These are phyloP conservation scores for Plantago major DNA, from an alignment of 257 asterid genomes.

Conservation along the genomic window DNA sequence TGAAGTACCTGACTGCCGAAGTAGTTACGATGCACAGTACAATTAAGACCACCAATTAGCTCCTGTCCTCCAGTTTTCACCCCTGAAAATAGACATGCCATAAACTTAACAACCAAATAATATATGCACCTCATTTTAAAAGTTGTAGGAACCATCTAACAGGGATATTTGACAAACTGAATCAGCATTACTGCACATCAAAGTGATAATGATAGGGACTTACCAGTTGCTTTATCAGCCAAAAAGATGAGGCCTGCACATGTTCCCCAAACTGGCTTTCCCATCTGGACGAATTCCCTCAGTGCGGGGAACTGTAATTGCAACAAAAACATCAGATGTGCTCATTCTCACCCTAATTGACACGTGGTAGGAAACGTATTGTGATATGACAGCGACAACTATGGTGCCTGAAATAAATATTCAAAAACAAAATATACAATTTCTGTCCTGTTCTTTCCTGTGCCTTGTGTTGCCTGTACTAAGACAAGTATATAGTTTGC, in stretches of 20 bases:
- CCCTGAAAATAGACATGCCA: conserved; percentile 40
- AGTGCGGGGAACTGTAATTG: conserved; percentile 79
- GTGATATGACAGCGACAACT: too few relatives aligned
- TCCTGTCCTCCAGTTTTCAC: conserved; percentile 91
- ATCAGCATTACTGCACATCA: background rate
- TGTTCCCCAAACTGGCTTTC: conserved; percentile 98
- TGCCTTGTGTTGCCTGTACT: too few relatives aligned
- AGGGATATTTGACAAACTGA: background rate
- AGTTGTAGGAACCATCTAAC: background rate
- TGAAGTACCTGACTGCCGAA: conserved; percentile 77
- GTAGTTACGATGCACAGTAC: conserved; percentile 85
- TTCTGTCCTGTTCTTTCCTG: too few relatives aligned
- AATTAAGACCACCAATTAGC: conserved; percentile 85
- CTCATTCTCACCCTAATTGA: too few relatives aligned
- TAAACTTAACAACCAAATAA: conserved; percentile 16
- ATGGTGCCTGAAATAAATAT: too few relatives aligned
- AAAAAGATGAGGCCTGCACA: conserved; percentile 94
- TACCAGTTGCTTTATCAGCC: conserved; percentile 88
- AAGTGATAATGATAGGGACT: conserved; percentile 2
- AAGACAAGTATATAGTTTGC: too few relatives aligned
- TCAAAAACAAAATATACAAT: too few relatives aligned
- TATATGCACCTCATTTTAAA: background rate
- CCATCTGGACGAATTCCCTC: conserved; percentile 80
- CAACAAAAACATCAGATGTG: background rate
- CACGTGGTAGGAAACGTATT: too few relatives aligned